Evolutionary conservation across 345 rosid genomes (phyloP).

Genomic region (Lumnitzera littorea): DNA sequence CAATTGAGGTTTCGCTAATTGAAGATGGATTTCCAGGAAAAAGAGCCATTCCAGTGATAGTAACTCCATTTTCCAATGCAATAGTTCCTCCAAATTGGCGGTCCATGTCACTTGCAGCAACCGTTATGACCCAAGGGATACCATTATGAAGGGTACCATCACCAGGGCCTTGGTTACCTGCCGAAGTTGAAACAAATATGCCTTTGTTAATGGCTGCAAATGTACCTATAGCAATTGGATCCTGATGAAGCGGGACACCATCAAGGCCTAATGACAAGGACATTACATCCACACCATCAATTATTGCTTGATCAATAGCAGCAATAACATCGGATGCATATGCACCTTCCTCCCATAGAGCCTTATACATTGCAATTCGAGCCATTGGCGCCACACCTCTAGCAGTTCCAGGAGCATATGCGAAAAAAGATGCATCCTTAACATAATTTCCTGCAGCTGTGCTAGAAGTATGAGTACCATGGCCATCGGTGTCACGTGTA

Average conservation of each 20-base stretch:
- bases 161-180: constrained; percentile 21
- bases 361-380: constrained; percentile 48
- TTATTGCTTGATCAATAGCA: constrained; percentile 45
- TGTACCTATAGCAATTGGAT: constrained; percentile 45
- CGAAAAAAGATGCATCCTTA: constrained; percentile 29
- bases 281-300: constrained; percentile 47
- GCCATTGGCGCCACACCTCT: constrained; percentile 38
- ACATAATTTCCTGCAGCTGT: constrained; percentile 42
- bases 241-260: constrained; percentile 24
- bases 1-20: constrained; percentile 13
- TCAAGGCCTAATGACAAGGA: constrained; percentile 39
- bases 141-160: constrained; percentile 26
- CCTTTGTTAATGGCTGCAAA: constrained; percentile 39
- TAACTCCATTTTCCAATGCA: constrained; percentile 19
- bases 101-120: constrained; percentile 29
- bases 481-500: constrained; percentile 37
- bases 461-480: constrained; percentile 52
- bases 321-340: constrained; percentile 31
- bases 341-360: constrained; percentile 30
- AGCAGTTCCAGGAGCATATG: constrained; percentile 40
- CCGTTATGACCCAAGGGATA: constrained; percentile 32
- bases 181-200: constrained; percentile 35
- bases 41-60: constrained; percentile 18
- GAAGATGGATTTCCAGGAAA: constrained; percentile 16
- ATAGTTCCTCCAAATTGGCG: constrained; percentile 22